Evolutionary conservation across 768 basidiomycete genomes (phyloP).

Genomic region (Gyrodon lividus): DNA sequence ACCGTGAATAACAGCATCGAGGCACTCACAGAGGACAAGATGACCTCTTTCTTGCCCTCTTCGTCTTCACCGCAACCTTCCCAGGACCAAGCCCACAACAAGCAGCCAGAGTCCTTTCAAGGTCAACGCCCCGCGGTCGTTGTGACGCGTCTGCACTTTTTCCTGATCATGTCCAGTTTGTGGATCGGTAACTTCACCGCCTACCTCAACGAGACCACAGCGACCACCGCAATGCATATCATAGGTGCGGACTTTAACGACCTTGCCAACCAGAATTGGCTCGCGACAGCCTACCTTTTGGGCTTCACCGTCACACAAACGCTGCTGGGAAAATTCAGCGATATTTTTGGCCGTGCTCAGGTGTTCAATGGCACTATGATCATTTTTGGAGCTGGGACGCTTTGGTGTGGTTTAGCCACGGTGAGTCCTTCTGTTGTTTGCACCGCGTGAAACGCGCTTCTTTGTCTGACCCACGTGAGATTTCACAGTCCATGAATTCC

Average conservation of each 20-base stretch:
- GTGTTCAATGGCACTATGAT: constrained; percentile 36
- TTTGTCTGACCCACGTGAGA: constrained; percentile 6
- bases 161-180: constrained; percentile 33
- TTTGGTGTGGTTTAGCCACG: constrained; percentile 34
- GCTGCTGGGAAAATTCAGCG: constrained; percentile 34
- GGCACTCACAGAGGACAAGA: constrained; percentile 24
- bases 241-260: constrained; percentile 30
- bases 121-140: constrained; percentile 26
- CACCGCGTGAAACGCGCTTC: background rate
- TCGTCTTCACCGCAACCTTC: background rate
- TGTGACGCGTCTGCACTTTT: constrained; percentile 30
- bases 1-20: constrained; percentile 31
- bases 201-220: constrained; percentile 36
- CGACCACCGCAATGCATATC: constrained; percentile 36
- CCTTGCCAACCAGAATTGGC: constrained; percentile 35
- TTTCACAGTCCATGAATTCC: constrained; percentile 34
- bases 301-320: constrained; percentile 38
- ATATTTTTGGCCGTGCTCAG: constrained; percentile 34
- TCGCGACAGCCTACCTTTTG: constrained; percentile 34
- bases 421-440: constrained; percentile 14
- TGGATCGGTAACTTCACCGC: constrained; percentile 37
- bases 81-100: background rate
- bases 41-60: constrained; percentile 1
- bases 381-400: constrained; percentile 33
- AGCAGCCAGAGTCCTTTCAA: background rate